These are phyloP conservation scores for Lentinula sp. DNA, from an alignment of 768 basidiomycete species.

Conservation along the genomic window DNA sequence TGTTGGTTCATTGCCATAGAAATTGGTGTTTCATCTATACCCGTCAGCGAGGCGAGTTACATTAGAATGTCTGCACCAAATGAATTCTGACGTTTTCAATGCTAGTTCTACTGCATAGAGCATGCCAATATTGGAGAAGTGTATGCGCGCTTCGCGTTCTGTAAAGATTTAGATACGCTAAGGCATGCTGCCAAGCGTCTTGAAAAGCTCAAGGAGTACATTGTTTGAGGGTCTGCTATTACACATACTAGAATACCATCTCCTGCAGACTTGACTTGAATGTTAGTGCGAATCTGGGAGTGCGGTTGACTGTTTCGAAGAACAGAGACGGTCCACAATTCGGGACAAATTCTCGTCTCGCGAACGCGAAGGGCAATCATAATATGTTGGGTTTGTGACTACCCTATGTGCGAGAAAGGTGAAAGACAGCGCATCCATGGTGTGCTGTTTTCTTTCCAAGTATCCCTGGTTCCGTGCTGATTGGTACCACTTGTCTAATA, in stretches of 20 bases:
- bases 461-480: slow-evolving; percentile 28
- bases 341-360: slow-evolving; percentile 59
- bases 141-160: slow-evolving; percentile 88
- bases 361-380: slow-evolving; percentile 46
- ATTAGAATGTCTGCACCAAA: not conserved
- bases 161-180: slow-evolving; percentile 89
- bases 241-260: not conserved
- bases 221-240: slow-evolving; percentile 16
- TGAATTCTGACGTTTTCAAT: not conserved
- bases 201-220: slow-evolving; percentile 63
- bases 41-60: slow-evolving; percentile 83
- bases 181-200: slow-evolving; percentile 79
- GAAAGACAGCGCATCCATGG: slow-evolving; percentile 72
- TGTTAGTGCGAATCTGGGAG: not conserved
- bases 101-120: slow-evolving; percentile 86
- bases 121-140: slow-evolving; percentile 83
- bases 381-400: slow-evolving; percentile 79
- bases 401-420: slow-evolving; percentile 74
- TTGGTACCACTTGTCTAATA: slow-evolving; percentile 43
- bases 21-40: slow-evolving; percentile 88
- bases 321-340: slow-evolving; percentile 49
- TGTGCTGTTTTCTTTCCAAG: slow-evolving; percentile 53
- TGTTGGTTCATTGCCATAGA: slow-evolving; percentile 94
- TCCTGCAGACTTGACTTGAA: not conserved
- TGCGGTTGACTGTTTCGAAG: not conserved